phyloP scores from a whole-genome alignment of 108 stramenopile genomes.

The Nannochloropsis granulata region DNA sequence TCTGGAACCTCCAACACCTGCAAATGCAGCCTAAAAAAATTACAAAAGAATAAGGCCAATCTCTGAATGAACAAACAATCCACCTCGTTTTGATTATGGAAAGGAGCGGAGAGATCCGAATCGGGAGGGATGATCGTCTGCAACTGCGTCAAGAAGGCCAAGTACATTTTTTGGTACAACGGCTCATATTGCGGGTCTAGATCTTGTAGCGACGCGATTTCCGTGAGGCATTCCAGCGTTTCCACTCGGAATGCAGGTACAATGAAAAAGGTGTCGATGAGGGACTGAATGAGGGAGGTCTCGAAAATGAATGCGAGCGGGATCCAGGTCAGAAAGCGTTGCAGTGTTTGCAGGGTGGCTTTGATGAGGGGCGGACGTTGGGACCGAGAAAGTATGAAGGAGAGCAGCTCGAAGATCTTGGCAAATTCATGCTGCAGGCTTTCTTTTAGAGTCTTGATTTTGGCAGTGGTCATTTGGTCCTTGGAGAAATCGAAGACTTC shows the following conservation, averaged over 20 bases:
- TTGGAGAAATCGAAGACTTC: slow-evolving; percentile 45
- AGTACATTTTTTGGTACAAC: slow-evolving; percentile 64
- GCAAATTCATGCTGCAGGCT: slow-evolving; percentile 63
- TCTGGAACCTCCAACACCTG: slow-evolving; percentile 68
- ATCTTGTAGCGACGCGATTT: slow-evolving; percentile 78
- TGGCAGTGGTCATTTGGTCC: slow-evolving; percentile 1
- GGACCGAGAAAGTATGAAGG: slow-evolving; percentile 79
- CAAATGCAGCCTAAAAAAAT: slow-evolving; percentile 76
- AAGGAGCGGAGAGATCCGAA: slow-evolving; percentile 59
- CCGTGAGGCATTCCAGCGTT: slow-evolving; percentile 88
- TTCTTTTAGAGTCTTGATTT: slow-evolving; percentile 36
- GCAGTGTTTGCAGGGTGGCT: slow-evolving; percentile 81
- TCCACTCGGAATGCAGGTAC: slow-evolving; percentile 72
- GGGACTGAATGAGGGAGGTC: slow-evolving; percentile 54
- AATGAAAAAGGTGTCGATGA: slow-evolving; percentile 59
- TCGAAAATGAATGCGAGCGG: slow-evolving; percentile 94
- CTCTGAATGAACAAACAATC: slow-evolving; percentile 85
- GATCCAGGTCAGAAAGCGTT: slow-evolving; percentile 95
- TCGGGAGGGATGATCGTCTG: slow-evolving; percentile 48
- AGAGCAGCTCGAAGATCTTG: slow-evolving; percentile 86
- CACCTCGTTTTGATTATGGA: slow-evolving; percentile 70
- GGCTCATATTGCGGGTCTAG: slow-evolving; percentile 75
- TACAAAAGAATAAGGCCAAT: slow-evolving; percentile 78
- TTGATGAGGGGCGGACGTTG: slow-evolving; percentile 58
- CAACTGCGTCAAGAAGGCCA: slow-evolving; percentile 55